These are phyloP conservation scores for Berberis thunbergii DNA, from an alignment of 164 flowering plant genomes.

Conservation along the genomic window DNA sequence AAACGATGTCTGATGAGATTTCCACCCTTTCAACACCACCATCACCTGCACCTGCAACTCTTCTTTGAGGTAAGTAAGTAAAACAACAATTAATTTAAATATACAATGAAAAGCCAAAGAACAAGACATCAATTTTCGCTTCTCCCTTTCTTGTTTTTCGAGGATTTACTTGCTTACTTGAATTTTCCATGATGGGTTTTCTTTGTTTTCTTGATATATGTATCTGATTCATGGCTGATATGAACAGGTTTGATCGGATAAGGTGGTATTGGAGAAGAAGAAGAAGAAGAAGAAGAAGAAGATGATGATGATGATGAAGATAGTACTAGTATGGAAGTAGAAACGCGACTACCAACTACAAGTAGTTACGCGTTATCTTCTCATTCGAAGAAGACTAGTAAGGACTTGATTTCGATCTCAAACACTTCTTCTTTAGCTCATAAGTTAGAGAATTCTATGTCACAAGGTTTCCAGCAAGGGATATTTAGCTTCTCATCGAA, in stretches of 20 bases:
- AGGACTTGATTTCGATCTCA: neutral
- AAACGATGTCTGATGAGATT: conserved; percentile 68
- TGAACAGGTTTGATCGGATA: conserved; percentile 1
- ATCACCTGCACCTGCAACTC: no score
- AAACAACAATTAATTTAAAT: no score
- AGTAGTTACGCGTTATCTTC: no score
- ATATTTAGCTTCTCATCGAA: conserved; percentile 29
- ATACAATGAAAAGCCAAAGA: no score
- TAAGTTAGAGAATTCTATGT: conserved; percentile 34
- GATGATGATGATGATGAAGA: no score
- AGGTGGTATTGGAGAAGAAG: neutral
- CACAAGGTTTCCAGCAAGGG: conserved; percentile 57
- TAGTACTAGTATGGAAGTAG: conserved; percentile 38
- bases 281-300: conserved; percentile 4
- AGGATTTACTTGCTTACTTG: no score
- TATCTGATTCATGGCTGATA: neutral
- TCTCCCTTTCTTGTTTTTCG: no score
- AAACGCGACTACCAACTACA: conserved; percentile 1
- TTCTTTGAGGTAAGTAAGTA: no score
- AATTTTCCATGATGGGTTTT: no score
- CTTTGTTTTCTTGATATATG: neutral
- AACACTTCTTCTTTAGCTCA: neutral
- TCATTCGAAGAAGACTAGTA: neutral
- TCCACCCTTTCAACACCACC: conserved; percentile 20
- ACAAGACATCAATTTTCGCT: no score